These are phyloP conservation scores for Acanthamoeba triangularis DNA, from an alignment of 208 protist species.

Conservation along the genomic window DNA sequence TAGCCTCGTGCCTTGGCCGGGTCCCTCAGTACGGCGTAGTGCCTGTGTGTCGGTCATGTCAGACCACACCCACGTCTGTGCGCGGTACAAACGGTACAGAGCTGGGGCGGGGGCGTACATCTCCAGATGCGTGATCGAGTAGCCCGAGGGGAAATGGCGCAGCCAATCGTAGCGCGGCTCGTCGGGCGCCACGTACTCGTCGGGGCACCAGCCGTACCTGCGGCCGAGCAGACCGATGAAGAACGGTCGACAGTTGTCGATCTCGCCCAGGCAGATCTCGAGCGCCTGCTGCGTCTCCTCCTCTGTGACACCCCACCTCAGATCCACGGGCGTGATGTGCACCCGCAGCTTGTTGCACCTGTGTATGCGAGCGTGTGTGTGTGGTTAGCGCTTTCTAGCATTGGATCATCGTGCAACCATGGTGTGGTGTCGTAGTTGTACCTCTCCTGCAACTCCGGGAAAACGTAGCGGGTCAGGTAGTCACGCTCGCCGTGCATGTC, in stretches of 20 bases:
- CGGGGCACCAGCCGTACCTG: slow-evolving; percentile 83
- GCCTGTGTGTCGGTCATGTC: not conserved
- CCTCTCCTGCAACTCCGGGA: slow-evolving; percentile 94
- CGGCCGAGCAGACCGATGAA: slow-evolving; percentile 94
- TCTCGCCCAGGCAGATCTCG: slow-evolving; percentile 95
- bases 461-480: slow-evolving; percentile 94
- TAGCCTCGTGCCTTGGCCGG: slow-evolving; percentile 79
- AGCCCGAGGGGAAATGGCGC: slow-evolving; percentile 77
- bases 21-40: slow-evolving; percentile 90
- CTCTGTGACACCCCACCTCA: slow-evolving; percentile 97
- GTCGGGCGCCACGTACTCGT: slow-evolving; percentile 49
- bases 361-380: not conserved
- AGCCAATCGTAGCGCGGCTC: slow-evolving; percentile 86
- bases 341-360: slow-evolving; percentile 84
- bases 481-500: slow-evolving; percentile 98
- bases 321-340: slow-evolving; percentile 94
- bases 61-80: too few species aligned
- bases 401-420: too few species aligned
- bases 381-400: not conserved
- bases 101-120: slow-evolving; percentile 84
- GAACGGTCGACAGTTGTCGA: slow-evolving; percentile 96
- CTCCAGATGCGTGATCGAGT: slow-evolving; percentile 97
- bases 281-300: slow-evolving; percentile 91
- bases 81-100: not conserved
- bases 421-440: not conserved